A percentile compares a stretch with the other conserved stretches of the same genome.
Conservation (phyloP, 257 asterid genomes). For the Phtheirospermum japonicum region DNA sequence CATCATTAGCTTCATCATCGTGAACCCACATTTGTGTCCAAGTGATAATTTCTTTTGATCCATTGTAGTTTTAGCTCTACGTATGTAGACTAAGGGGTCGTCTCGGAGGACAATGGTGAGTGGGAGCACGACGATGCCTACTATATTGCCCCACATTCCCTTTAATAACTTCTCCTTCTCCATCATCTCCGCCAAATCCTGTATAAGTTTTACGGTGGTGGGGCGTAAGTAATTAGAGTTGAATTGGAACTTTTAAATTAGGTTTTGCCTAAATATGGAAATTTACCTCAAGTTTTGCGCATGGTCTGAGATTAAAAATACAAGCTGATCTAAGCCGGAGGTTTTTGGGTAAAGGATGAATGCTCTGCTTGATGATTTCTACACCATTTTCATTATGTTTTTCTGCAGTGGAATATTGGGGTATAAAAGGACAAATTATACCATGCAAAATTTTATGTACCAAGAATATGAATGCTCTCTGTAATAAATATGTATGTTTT, state of each 20-base stretch:
- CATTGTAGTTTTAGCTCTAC: conserved; percentile 41
- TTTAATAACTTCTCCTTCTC: conserved; percentile 28
- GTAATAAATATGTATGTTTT: too few relatives aligned
- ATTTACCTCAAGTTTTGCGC: conserved; percentile 36
- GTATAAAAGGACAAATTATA: too few relatives aligned
- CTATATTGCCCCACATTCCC: conserved; percentile 46
- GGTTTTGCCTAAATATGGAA: too few relatives aligned
- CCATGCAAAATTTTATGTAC: too few relatives aligned
- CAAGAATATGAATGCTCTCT: too few relatives aligned
- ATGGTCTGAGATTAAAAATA: conserved; percentile 41
- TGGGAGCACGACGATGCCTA: conserved; percentile 38
- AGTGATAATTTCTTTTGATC: conserved; percentile 51
- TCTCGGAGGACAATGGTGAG: conserved; percentile 31
- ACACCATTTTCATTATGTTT: conserved; percentile 6
- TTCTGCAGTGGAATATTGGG: conserved; percentile 6
- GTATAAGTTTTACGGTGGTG: not conserved
- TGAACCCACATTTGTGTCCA: conserved; percentile 29
- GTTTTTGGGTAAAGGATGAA: conserved; percentile 30
- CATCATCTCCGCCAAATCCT: conserved; percentile 52
- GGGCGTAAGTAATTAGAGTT: too few relatives aligned
- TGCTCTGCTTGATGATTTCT: conserved; percentile 5
- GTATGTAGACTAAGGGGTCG: conserved; percentile 44
- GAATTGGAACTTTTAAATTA: too few relatives aligned
- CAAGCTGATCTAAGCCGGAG: conserved; percentile 36
- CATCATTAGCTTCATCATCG: conserved; percentile 21